Evolutionary conservation across 306 rosid genomes (phyloP).

Genomic region (Geum urbanum): DNA sequence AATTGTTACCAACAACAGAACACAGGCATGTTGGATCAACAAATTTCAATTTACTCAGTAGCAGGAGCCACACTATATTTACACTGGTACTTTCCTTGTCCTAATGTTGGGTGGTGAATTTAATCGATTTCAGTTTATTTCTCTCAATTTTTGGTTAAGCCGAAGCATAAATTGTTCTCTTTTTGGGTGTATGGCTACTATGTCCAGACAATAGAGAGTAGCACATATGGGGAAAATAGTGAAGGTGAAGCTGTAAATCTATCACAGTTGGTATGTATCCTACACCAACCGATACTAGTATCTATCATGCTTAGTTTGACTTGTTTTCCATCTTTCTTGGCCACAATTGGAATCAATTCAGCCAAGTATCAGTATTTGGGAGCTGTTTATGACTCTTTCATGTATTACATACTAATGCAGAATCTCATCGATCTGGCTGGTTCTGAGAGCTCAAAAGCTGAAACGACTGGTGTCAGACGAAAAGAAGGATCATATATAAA

Average conservation of each 20-base stretch:
- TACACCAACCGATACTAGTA: conserved; percentile 8
- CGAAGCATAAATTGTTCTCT: no score
- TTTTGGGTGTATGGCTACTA: conserved; percentile 17
- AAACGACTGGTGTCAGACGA: conserved; percentile 95
- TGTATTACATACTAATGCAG: conserved; percentile 71
- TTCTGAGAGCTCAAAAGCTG: conserved; percentile 99
- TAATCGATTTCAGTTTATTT: conserved; percentile 19
- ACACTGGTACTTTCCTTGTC: conserved; percentile 58
- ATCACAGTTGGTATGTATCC: conserved; percentile 76
- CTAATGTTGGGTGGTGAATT: conserved; percentile 23
- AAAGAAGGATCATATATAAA: conserved; percentile 98
- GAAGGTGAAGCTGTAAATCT: conserved; percentile 93
- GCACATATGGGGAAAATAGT: conserved; percentile 76
- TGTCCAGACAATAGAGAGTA: conserved; percentile 91
- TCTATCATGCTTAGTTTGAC: conserved; percentile 15
- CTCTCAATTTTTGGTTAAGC: neutral
- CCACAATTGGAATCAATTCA: conserved; percentile 16
- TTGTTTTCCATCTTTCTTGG: conserved; percentile 19
- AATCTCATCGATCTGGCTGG: conserved; percentile 99
- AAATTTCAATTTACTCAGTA: conserved; percentile 91
- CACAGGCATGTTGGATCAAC: conserved; percentile 99
- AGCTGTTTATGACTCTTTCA: conserved; percentile 34
- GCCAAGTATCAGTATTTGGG: conserved; percentile 16
- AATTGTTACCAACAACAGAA: conserved; percentile 60
- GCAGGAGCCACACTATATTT: conserved; percentile 98